Conservation (phyloP, 2,329 filamentous ascomycete species). For the Fusarium sp. region DNA sequence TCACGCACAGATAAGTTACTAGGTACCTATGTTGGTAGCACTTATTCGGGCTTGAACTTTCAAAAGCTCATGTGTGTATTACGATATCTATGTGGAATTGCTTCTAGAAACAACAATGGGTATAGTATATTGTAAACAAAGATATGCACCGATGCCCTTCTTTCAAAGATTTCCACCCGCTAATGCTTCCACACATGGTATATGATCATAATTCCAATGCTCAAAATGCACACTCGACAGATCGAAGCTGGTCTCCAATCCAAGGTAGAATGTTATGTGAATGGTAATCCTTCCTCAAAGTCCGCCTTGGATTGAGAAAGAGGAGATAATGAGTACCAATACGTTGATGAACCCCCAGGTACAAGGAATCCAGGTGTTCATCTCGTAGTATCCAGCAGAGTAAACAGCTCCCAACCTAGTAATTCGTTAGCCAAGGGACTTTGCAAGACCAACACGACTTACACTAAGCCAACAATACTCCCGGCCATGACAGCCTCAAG, state of each 20-base stretch:
- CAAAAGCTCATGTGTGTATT: neutral
- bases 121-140: slow-evolving; percentile 14
- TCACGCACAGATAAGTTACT: neutral
- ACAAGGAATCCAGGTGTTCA: slow-evolving; percentile 95
- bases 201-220: neutral
- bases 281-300: slow-evolving; percentile 59
- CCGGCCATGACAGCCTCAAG: slow-evolving; percentile 82
- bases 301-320: slow-evolving; percentile 91
- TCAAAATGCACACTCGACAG: neutral
- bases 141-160: neutral
- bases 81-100: neutral
- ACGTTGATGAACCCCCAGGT: slow-evolving; percentile 88
- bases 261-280: neutral
- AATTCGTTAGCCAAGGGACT: slow-evolving; percentile 13
- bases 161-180: neutral
- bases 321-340: slow-evolving; percentile 82
- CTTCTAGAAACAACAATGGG: neutral
- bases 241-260: neutral
- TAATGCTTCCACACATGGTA: neutral
- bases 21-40: neutral
- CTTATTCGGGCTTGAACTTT: neutral
- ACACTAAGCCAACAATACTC: slow-evolving; percentile 83
- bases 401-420: slow-evolving; percentile 80
- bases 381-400: slow-evolving; percentile 80
- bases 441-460: slow-evolving; percentile 45